Evolutionary conservation across 176 grass and related monocot species (phyloP).

Genomic region (Oryza nivara): DNA sequence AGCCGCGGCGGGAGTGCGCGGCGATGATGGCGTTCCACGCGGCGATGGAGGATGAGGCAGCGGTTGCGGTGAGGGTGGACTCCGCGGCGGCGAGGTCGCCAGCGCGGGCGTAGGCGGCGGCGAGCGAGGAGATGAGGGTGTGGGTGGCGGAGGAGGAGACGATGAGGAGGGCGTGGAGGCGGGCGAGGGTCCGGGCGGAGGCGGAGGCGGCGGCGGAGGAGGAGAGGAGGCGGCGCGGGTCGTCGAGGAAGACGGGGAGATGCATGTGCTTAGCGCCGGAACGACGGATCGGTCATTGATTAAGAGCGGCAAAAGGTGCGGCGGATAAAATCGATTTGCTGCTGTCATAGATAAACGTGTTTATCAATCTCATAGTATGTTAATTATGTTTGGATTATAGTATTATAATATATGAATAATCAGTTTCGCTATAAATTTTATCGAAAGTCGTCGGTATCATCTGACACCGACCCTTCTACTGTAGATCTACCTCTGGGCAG

Average conservation of each 20-base stretch:
- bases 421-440: too few species aligned
- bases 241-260: slow-evolving; percentile 28
- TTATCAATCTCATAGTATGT: too few species aligned
- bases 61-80: slow-evolving; percentile 36
- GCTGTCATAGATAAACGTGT: too few species aligned
- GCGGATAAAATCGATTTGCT: too few species aligned
- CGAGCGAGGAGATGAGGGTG: slow-evolving; percentile 27
- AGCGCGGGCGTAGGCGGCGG: slow-evolving; percentile 55
- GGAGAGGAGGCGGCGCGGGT: slow-evolving; percentile 42
- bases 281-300: neutral
- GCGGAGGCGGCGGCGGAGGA: too few species aligned
- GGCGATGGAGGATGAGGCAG: slow-evolving; percentile 30
- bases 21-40: slow-evolving; percentile 64
- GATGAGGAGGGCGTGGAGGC: slow-evolving; percentile 46
- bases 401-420: too few species aligned
- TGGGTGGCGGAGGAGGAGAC: slow-evolving; percentile 29
- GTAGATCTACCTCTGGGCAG: too few species aligned
- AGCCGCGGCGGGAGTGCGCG: slow-evolving; percentile 44
- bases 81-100: slow-evolving; percentile 54
- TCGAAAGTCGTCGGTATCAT: too few species aligned
- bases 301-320: neutral
- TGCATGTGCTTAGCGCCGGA: neutral
- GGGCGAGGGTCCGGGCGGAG: slow-evolving; percentile 30
- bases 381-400: too few species aligned
- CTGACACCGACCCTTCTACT: too few species aligned